Base-by-base conservation (phyloP, 2,329 filamentous ascomycete genomes). In the Scedosporium boydii region DNA sequence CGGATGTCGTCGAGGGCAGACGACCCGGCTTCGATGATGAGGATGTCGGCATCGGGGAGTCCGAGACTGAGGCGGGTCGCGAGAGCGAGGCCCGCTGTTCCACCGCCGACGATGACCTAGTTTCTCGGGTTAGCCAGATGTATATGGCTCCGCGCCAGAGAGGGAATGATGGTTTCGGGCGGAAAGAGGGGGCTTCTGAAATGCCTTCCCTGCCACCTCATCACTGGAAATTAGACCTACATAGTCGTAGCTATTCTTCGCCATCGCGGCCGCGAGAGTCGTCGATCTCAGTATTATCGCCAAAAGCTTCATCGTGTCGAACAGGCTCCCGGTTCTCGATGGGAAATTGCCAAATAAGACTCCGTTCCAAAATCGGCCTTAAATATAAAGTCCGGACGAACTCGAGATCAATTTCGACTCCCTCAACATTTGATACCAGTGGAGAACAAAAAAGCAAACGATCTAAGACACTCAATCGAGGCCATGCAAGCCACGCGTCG, bases 11-110 rank as follows among this genome's bases (percentile, higher is more conserved):
- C 70, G 5, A 65, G 67, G 6, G 68, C 68, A 3, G 68, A 64
- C 16, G 70, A 67, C 7, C 71, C 70, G 12, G 70, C 70, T 58
- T 71, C 70, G 26, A 72, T 63, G 55, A 72, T 67, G 21, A 73
- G 67, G 61, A 74, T 69, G 41, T 66, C 65, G 26, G 67, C 60
- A 2, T 65, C 58, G 3, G 71, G 71, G 10, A 73, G 71, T 1
- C 71, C 71, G 6, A 65, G 64, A 44, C 72, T 73, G 10, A 74
- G 68, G 4, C 73, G 71, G 2, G 69, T 68, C 1, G 73, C 73
- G 3, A 75, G 67, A 3, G 73, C 70, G 14, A 67, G 57, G 23
- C 73, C 73, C 6, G 72, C 71, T 9, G 73, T 74, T 21, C 73
- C 73, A 44, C 72, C 72, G 29, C 72, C 72, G 4, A 74, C 69